Evolutionary conservation across 2,329 filamentous ascomycete genomes (phyloP).

Genomic region (Mariannaea sp.): DNA sequence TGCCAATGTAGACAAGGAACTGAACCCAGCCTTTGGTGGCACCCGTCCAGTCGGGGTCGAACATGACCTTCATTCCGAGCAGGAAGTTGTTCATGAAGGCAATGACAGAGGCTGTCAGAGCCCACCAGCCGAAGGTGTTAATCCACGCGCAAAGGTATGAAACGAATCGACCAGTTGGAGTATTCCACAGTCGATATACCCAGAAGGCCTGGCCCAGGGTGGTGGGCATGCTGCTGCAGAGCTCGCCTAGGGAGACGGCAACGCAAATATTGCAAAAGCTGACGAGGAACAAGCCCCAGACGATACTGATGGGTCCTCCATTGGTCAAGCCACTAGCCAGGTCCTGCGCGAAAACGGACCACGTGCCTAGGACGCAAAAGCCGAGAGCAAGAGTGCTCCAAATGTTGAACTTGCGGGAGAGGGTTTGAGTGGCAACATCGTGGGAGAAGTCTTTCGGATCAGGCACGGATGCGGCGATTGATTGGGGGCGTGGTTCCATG

Average conservation of each 20-base stretch:
- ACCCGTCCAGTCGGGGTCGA: conserved; percentile 52
- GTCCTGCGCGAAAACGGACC: conserved; percentile 59
- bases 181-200: conserved; percentile 45
- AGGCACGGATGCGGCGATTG: background rate
- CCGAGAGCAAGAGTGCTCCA: conserved; percentile 62
- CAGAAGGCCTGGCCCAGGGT: conserved; percentile 64
- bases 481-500: background rate
- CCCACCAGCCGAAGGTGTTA: conserved; percentile 65
- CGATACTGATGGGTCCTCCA: conserved; percentile 57
- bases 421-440: conserved; percentile 34
- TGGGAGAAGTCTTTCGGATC: background rate
- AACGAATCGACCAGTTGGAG: conserved; percentile 51
- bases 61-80: conserved; percentile 60
- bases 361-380: conserved; percentile 62
- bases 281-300: conserved; percentile 59
- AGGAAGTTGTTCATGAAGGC: conserved; percentile 64
- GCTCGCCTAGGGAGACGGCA: conserved; percentile 58
- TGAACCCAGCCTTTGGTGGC: conserved; percentile 53
- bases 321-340: conserved; percentile 54
- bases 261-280: conserved; percentile 57
- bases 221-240: conserved; percentile 63
- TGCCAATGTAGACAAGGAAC: conserved; percentile 60
- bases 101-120: conserved; percentile 57
- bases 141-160: conserved; percentile 64
- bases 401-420: conserved; percentile 54